Evolutionary conservation across 306 rosid species (phyloP).

Genomic region (Ceratonia siliqua): DNA sequence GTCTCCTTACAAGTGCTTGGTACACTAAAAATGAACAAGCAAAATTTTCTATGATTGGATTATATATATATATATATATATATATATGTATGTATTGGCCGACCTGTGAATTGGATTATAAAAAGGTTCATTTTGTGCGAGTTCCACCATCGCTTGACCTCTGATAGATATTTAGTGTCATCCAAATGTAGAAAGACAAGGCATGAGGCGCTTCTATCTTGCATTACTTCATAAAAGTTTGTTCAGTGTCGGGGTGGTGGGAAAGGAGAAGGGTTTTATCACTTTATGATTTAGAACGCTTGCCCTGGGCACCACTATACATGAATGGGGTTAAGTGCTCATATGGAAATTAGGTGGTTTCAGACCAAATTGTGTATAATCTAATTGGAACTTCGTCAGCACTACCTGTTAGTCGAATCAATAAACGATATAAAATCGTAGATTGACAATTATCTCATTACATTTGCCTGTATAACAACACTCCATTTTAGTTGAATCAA

Average conservation of each 20-base stretch:
- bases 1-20: neutral
- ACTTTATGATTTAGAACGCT: too few relatives aligned
- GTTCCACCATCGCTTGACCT: conserved; percentile 4
- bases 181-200: neutral
- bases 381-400: neutral
- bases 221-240: neutral
- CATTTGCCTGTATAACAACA: conserved; percentile 14
- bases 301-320: too few relatives aligned
- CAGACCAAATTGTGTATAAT: neutral
- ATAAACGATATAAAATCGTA: neutral
- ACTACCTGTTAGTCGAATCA: conserved; percentile 11
- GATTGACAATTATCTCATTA: conserved; percentile 17
- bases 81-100: neutral
- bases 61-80: too few relatives aligned
- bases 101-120: neutral
- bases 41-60: neutral
- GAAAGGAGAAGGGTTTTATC: neutral
- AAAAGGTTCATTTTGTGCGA: neutral
- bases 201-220: too few relatives aligned
- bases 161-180: neutral
- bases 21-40: neutral
- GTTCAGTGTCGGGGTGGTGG: too few relatives aligned
- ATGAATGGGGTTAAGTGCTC: too few relatives aligned
- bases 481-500: conserved; percentile 32
- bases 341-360: too few relatives aligned